Conservation (phyloP, 2,329 filamentous ascomycete genomes). For the Cladosporium velox region DNA sequence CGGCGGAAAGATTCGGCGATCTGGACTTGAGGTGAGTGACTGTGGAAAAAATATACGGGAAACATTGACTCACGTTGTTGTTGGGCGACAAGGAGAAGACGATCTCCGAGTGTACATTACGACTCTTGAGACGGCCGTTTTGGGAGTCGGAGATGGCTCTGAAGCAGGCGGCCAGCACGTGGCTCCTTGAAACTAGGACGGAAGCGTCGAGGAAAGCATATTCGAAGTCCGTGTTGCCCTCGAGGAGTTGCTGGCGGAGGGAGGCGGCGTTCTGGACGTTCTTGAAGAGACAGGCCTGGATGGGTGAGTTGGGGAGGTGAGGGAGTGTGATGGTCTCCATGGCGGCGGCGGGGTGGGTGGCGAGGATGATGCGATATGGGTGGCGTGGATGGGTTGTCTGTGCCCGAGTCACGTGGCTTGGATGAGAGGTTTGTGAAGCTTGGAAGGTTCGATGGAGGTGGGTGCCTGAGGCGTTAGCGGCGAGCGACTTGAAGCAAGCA, state of each 20-base stretch:
- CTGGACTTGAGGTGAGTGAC: slow-evolving; percentile 46
- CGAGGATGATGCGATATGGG: neutral
- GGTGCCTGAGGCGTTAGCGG: neutral
- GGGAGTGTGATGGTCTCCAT: slow-evolving; percentile 72
- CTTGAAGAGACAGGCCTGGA: slow-evolving; percentile 75
- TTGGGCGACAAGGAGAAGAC: slow-evolving; percentile 78
- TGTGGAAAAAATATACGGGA: slow-evolving; percentile 11
- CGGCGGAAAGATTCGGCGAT: slow-evolving; percentile 89
- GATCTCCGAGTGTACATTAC: slow-evolving; percentile 86
- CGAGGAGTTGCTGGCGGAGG: slow-evolving; percentile 80
- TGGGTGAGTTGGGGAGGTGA: slow-evolving; percentile 65
- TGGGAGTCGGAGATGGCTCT: slow-evolving; percentile 70
- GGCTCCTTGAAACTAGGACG: slow-evolving; percentile 69
- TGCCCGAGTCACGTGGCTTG: slow-evolving; percentile 3
- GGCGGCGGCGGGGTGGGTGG: neutral
- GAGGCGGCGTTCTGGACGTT: slow-evolving; percentile 75
- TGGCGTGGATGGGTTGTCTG: neutral
- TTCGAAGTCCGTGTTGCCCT: slow-evolving; percentile 80
- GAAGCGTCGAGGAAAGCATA: slow-evolving; percentile 91
- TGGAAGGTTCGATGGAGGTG: neutral
- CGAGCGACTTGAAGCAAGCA: neutral
- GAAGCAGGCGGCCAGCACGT: slow-evolving; percentile 75
- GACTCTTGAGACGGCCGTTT: slow-evolving; percentile 67
- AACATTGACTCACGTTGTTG: slow-evolving; percentile 66
- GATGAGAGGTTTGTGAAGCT: neutral